phyloP scores from a whole-genome alignment of 2,329 filamentous ascomycete species.

The Zymoseptoria ardabiliae region DNA sequence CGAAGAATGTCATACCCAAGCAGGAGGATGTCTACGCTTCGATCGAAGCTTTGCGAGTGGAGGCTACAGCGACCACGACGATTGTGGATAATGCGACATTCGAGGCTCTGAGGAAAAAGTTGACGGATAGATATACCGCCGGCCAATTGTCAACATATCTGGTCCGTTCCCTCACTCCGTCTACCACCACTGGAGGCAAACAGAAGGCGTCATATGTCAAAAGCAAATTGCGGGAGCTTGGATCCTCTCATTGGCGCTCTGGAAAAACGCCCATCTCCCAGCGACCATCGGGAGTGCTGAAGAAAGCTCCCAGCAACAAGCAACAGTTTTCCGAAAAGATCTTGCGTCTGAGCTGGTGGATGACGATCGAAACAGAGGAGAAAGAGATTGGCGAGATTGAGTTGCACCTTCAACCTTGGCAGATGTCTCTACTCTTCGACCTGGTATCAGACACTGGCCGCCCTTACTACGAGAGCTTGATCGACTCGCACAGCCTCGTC shows the following conservation, averaged over 20 bases:
- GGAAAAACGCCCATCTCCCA: slow-evolving; percentile 19
- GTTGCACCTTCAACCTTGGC: slow-evolving; percentile 22
- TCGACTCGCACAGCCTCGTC: slow-evolving; percentile 18
- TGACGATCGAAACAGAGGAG: slow-evolving; percentile 19
- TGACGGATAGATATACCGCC: slow-evolving; percentile 20
- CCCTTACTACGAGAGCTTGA: slow-evolving; percentile 13
- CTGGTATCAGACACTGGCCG: slow-evolving; percentile 3
- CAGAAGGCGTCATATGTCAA: background rate
- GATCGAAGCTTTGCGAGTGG: slow-evolving; percentile 22
- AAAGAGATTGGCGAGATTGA: slow-evolving; percentile 24
- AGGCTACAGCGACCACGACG: slow-evolving; percentile 1
- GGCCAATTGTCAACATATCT: slow-evolving; percentile 22
- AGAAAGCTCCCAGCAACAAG: slow-evolving; percentile 10
- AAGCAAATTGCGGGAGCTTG: slow-evolving; percentile 1
- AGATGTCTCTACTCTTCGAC: slow-evolving; percentile 24
- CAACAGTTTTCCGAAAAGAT: slow-evolving; percentile 19
- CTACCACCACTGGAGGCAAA: background rate
- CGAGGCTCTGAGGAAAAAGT: slow-evolving; percentile 11
- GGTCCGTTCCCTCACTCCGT: background rate
- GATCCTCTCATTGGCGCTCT: slow-evolving; percentile 16
- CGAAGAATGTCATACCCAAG: slow-evolving; percentile 10
- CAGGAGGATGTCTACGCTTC: slow-evolving; percentile 23
- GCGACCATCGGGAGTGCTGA: slow-evolving; percentile 8
- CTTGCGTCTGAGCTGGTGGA: slow-evolving; percentile 22
- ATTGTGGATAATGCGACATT: slow-evolving; percentile 19